Evolutionary conservation across 139 green algal genomes (phyloP).

Genomic region (Trebouxia sp.): DNA sequence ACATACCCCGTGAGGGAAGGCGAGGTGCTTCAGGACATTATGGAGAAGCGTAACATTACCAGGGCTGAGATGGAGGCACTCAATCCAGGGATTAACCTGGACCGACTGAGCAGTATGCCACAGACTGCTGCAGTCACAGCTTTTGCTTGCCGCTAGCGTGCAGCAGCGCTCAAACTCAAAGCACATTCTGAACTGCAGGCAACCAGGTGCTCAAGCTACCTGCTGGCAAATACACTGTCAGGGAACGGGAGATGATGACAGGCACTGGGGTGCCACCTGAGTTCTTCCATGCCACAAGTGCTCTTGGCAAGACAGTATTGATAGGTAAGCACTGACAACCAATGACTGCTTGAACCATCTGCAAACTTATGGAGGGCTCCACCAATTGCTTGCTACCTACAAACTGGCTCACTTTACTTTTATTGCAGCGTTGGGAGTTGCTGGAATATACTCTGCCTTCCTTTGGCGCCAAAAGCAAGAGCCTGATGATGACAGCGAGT

Average conservation of each 20-base stretch:
- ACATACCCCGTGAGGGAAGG: conserved; percentile 80
- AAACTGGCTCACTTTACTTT: not conserved
- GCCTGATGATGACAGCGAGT: conserved; percentile 19
- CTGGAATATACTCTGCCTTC: conserved; percentile 12
- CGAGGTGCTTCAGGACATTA: conserved; percentile 77
- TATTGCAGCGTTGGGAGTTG: conserved; percentile 30
- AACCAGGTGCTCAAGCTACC: conserved; percentile 76
- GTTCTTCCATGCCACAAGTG: conserved; percentile 56
- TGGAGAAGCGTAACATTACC: conserved; percentile 71
- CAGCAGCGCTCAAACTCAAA: too few species aligned
- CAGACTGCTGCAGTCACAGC: not conserved
- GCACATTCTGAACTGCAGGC: conserved; percentile 55
- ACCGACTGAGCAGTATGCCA: conserved; percentile 57
- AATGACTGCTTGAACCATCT: not conserved
- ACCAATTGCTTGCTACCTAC: too few species aligned
- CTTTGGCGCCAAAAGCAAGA: conserved; percentile 22
- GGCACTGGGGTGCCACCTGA: conserved; percentile 64
- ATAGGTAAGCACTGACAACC: not conserved
- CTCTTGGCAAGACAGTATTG: conserved; percentile 29
- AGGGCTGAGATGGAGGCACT: conserved; percentile 68
- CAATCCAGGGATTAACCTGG: conserved; percentile 76
- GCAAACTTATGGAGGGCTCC: not conserved
- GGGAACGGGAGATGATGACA: conserved; percentile 89
- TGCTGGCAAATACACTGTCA: conserved; percentile 82
- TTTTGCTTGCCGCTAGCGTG: not conserved